Base-by-base conservation (phyloP, 768 basidiomycete species). In the Collybia sp. region DNA sequence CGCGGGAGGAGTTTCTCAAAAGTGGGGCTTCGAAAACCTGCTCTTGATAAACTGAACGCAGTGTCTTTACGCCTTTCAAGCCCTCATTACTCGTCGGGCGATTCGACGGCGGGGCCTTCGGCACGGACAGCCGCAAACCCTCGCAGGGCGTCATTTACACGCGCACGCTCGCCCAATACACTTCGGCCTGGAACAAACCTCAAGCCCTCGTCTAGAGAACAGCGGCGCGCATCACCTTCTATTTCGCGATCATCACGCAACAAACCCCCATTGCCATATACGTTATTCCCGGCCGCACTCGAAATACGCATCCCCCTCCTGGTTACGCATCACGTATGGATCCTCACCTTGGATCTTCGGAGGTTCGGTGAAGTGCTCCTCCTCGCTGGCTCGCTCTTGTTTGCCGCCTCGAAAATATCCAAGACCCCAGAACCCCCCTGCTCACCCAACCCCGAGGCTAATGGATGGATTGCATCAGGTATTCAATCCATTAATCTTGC, bases 161-260 rank as follows among this genome's bases (percentile, higher is more conserved):
- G 85, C n/a, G 88, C 87, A 6, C 79, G 79, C 16, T 88, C 87
- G 1, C 85, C 87, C 35, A 76, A 71, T 10, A 59, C 78, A 12
- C 48, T 51, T 12, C 65, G 68, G 35, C 54, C 59, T 3, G 59
- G 58, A 18, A 58, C 57, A 39, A 55, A 63, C 40, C 53, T 65
- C 6, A 75, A 72, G 34, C 61, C 64, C 12, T 59, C 65, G 17
- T 36, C 58, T 18, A 52, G 53, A 30, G 40, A 55, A 11, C 58
- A 62, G 44, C 54, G 66, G 51, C 63, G 68, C 50, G 48, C 65
- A 17, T 80, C 73, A 0, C 73, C 80, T 5, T 67, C 73, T 33
- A 44, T 72, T 16, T 58, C 71, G 12, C 64, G 68, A n/a, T 64
- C 67, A 50, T 59, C 64, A 40, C 79, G 82, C 32, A 65, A 73